Evolutionary conservation across 1,139 yeast species (phyloP).

Genomic region (Schizosaccharomyces versatilis): DNA sequence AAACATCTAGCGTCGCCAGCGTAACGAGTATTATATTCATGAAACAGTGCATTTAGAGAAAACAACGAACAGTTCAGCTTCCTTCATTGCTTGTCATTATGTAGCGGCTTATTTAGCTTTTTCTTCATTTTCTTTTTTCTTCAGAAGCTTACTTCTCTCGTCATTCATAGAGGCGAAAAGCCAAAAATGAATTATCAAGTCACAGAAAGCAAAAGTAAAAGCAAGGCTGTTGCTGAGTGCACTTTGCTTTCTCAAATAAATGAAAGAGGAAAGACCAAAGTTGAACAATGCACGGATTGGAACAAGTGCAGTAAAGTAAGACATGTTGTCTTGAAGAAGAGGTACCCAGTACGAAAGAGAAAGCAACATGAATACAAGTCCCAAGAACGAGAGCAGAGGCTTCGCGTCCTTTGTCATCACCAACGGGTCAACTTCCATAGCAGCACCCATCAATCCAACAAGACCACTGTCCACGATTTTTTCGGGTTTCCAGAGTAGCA

Average conservation of each 20-base stretch:
- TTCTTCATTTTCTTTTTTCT: not conserved
- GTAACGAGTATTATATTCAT: no score
- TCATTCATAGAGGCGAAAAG: conserved; percentile 3
- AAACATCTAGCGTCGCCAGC: no score
- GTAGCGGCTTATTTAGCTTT: no score
- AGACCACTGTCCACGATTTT: not conserved
- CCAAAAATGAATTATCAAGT: conserved; percentile 7
- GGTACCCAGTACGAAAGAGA: not conserved
- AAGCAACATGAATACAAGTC: not conserved
- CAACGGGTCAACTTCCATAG: not conserved
- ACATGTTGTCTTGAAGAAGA: not conserved
- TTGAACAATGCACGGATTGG: not conserved
- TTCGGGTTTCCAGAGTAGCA: not conserved
- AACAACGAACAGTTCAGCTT: no score
- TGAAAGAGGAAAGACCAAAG: not conserved
- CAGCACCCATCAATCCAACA: not conserved
- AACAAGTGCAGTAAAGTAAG: not conserved
- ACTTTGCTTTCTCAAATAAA: not conserved
- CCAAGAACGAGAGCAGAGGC: not conserved
- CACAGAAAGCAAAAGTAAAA: conserved; percentile 6
- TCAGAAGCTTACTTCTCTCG: not conserved
- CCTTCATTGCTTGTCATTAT: no score
- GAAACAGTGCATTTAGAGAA: no score
- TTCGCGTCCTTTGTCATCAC: not conserved
- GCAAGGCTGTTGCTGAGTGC: not conserved